Evolutionary conservation across 805 yeast genomes (phyloP).

Genomic region (Jamesozyma jinghongensis): DNA sequence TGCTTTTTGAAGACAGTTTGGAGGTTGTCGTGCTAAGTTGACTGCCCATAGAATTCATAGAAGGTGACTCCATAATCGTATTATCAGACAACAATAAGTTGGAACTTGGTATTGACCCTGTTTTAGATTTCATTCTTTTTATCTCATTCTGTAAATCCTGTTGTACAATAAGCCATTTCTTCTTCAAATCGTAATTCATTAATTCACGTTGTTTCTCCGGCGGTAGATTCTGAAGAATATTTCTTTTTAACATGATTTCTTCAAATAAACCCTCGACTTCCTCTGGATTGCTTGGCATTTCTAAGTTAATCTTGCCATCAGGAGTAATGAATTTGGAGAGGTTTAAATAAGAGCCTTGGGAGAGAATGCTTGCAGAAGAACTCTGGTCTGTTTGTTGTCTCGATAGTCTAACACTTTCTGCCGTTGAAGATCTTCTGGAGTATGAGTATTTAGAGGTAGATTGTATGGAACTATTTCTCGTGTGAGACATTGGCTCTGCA

Average conservation of each 20-base stretch:
- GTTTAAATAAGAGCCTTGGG: constrained; percentile 23
- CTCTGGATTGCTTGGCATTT: constrained; percentile 55
- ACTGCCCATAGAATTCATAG: background rate
- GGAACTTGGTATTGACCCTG: background rate
- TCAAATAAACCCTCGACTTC: constrained; percentile 68
- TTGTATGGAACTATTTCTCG: constrained; percentile 17
- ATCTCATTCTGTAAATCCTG: constrained; percentile 77
- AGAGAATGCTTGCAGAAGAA: constrained; percentile 17
- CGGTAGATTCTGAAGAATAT: constrained; percentile 56
- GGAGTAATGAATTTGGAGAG: constrained; percentile 22
- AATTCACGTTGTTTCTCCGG: constrained; percentile 67
- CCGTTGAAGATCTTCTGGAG: constrained; percentile 9
- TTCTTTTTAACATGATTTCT: constrained; percentile 75
- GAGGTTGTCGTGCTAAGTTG: background rate
- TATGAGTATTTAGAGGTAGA: constrained; percentile 22
- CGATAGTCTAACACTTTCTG: constrained; percentile 8
- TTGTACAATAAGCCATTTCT: constrained; percentile 85
- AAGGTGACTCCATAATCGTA: background rate
- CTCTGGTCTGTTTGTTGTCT: constrained; percentile 24
- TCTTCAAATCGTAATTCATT: constrained; percentile 61
- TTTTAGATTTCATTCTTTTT: constrained; percentile 42
- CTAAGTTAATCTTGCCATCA: constrained; percentile 35
- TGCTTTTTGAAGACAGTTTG: background rate
- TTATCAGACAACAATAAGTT: background rate
- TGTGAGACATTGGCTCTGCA: constrained; percentile 5